phyloP scores from a whole-genome alignment of 164 flowering plant genomes.

The Kingdonia uniflora region DNA sequence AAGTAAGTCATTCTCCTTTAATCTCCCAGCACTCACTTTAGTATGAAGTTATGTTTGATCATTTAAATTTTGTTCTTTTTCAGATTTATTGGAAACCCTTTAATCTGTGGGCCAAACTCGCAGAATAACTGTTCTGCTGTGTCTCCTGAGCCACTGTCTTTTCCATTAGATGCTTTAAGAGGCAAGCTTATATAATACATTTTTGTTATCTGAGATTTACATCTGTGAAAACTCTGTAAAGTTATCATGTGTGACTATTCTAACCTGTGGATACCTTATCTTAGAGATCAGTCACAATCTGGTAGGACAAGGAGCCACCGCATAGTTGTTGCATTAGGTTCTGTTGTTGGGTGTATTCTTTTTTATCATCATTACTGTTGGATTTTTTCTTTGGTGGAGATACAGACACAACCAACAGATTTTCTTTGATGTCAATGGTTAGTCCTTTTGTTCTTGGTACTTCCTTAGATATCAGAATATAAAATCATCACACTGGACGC shows the following conservation, averaged over 20 bases:
- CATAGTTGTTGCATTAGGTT: slow-evolving; percentile 46
- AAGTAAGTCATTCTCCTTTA: slow-evolving; percentile 40
- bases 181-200: slow-evolving; percentile 26
- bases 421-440: slow-evolving; percentile 91
- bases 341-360: slow-evolving; percentile 56
- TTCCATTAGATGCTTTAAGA: slow-evolving; percentile 52
- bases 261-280: slow-evolving; percentile 9
- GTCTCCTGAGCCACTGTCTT: slow-evolving; percentile 64
- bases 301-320: slow-evolving; percentile 30
- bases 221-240: background rate
- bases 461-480: too few species aligned
- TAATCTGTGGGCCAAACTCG: slow-evolving; percentile 56
- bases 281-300: slow-evolving; percentile 35
- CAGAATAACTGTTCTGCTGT: slow-evolving; percentile 59
- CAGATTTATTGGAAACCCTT: slow-evolving; percentile 81
- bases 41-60: background rate
- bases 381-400: slow-evolving; percentile 71
- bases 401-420: slow-evolving; percentile 63
- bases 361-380: slow-evolving; percentile 28
- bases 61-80: background rate
- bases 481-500: background rate
- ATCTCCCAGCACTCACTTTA: background rate
- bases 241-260: slow-evolving; percentile 2
- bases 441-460: slow-evolving; percentile 10
- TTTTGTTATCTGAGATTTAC: background rate